These are phyloP conservation scores for Pulveroboletus sp. DNA, from an alignment of 768 basidiomycete species.

Conservation along the genomic window DNA sequence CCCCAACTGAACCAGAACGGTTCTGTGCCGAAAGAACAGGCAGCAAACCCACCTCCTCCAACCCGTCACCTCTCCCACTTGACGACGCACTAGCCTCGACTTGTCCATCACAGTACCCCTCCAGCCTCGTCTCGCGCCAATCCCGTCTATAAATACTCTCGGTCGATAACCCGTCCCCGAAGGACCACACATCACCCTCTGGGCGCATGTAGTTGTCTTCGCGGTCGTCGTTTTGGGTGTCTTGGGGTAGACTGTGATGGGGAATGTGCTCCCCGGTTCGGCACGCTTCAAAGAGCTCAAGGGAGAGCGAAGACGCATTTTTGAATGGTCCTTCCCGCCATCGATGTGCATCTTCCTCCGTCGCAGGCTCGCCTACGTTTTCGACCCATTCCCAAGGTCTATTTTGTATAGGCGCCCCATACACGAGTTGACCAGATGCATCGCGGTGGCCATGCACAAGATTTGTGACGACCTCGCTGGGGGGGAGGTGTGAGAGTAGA, in stretches of 20 bases:
- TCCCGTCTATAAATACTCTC: conserved; percentile 70
- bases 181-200: conserved; percentile 48
- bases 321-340: conserved; percentile 46
- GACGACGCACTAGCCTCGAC: conserved; percentile 5
- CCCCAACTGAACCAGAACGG: conserved; percentile 6
- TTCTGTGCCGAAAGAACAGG: conserved; percentile 21
- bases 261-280: conserved; percentile 56
- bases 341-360: conserved; percentile 41
- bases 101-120: conserved; percentile 13
- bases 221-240: conserved; percentile 18
- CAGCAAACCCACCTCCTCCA: conserved; percentile 28
- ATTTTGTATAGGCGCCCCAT: conserved; percentile 55
- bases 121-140: conserved; percentile 67
- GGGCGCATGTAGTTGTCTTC: conserved; percentile 16
- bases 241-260: not conserved
- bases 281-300: conserved; percentile 65
- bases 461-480: conserved; percentile 47
- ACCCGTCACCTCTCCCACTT: conserved; percentile 19
- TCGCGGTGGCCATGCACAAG: conserved; percentile 60
- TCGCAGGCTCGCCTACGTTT: conserved; percentile 49
- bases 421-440: conserved; percentile 43
- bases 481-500: conserved; percentile 53
- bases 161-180: conserved; percentile 58
- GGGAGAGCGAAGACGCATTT: conserved; percentile 66
- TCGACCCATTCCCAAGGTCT: conserved; percentile 88